Conservation (phyloP, 495 filamentous ascomycete species). For the Daldinia vernicosa region DNA sequence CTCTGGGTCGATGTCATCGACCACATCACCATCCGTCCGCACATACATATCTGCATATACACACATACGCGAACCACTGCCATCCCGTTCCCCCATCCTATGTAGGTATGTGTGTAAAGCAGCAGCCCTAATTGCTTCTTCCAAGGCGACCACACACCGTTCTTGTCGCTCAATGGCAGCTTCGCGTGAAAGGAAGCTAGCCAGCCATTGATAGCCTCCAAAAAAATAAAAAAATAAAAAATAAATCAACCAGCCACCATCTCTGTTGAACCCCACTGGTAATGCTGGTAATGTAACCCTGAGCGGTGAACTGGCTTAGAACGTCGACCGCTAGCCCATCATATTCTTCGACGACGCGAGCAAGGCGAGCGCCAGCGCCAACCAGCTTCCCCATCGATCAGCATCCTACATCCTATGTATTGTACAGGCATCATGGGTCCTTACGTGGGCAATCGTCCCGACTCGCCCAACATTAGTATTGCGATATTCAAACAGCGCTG, state of each 20-base stretch:
- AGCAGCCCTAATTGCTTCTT: background rate
- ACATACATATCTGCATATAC: background rate
- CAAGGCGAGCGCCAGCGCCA: slow-evolving; percentile 20
- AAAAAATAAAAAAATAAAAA: background rate
- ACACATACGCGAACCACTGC: background rate
- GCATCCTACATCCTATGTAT: slow-evolving; percentile 21
- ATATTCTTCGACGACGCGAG: slow-evolving; percentile 28
- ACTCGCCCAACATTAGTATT: slow-evolving; percentile 13
- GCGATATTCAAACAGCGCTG: background rate
- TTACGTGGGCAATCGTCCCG: slow-evolving; percentile 3
- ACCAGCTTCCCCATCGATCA: slow-evolving; percentile 37
- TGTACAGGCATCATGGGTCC: slow-evolving; percentile 20
- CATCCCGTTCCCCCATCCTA: background rate
- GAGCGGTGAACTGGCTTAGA: slow-evolving; percentile 36
- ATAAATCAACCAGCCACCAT: background rate
- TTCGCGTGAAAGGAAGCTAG: background rate
- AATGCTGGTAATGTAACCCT: slow-evolving; percentile 26
- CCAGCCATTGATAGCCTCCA: background rate
- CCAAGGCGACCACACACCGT: background rate
- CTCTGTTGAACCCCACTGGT: slow-evolving; percentile 17
- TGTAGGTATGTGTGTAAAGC: background rate
- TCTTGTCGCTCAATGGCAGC: background rate
- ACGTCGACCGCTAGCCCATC: slow-evolving; percentile 29
- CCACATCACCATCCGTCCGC: background rate
- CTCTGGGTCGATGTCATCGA: background rate